Conservation (phyloP, 805 yeast species). For the Teunomyces barrocoloradensis region DNA sequence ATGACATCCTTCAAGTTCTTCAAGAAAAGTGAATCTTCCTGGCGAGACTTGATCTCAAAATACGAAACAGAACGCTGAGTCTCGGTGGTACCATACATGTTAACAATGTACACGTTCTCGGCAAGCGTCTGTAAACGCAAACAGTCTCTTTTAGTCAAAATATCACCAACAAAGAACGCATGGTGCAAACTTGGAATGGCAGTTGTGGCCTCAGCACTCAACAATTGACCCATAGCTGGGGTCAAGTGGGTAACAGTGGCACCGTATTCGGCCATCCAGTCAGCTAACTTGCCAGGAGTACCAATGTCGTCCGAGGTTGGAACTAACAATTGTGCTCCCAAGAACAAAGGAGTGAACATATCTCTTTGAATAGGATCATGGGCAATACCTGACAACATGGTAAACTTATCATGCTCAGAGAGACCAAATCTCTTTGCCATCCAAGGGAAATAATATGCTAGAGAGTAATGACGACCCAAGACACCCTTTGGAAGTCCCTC, state of each 20-base stretch:
- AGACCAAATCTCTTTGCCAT: conserved; percentile 86
- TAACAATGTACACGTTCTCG: conserved; percentile 82
- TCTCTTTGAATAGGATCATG: conserved; percentile 99
- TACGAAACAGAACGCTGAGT: conserved; percentile 98
- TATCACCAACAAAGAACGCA: conserved; percentile 98
- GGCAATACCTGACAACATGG: conserved; percentile 98
- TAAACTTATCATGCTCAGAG: conserved; percentile 78
- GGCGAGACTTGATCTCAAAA: conserved; percentile 78
- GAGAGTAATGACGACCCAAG: conserved; percentile 92
- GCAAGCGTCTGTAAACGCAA: conserved; percentile 89
- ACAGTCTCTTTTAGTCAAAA: conserved; percentile 95
- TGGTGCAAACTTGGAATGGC: conserved; percentile 85
- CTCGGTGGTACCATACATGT: conserved; percentile 99
- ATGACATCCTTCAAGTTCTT: conserved; percentile 87
- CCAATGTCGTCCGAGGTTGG: conserved; percentile 98
- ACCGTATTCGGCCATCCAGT: conserved; percentile 90
- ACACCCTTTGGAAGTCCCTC: conserved; percentile 99
- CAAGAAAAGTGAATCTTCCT: conserved; percentile 67
- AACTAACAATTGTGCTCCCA: conserved; percentile 89
- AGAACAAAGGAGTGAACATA: conserved; percentile 94
- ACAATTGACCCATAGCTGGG: conserved; percentile 98
- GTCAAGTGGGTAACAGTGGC: conserved; percentile 97
- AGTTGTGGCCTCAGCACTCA: conserved; percentile 92
- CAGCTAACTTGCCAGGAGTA: conserved; percentile 95
- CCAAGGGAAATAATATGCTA: conserved; percentile 98